Conservation (phyloP, 176 grass and related monocot genomes). For the Phoenix dactylifera region DNA sequence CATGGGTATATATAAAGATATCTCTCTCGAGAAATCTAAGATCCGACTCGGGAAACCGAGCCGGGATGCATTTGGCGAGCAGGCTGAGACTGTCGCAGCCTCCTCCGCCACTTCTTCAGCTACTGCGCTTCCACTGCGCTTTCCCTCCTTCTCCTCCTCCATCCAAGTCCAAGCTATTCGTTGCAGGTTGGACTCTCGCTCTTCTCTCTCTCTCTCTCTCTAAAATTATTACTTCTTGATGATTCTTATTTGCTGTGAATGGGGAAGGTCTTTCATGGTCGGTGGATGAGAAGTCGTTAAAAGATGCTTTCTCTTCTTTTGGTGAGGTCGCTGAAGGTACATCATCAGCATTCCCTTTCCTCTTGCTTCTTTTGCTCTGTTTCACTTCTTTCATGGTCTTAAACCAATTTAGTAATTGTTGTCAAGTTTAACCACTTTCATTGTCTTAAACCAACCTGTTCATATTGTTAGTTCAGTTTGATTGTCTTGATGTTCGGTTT, state of each 20-base stretch:
- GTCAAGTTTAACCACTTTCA: no score
- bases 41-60: no score
- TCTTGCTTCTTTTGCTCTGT: no score
- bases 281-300: constrained; percentile 73
- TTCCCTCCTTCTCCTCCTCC: constrained; percentile 11
- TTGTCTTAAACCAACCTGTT: no score
- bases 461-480: no score
- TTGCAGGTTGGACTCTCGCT: constrained; percentile 35
- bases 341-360: background rate
- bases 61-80: background rate
- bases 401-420: no score
- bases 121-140: background rate
- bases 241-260: constrained; percentile 2
- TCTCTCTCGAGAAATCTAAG: no score
- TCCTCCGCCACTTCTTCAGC: background rate
- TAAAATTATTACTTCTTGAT: background rate
- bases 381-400: no score
- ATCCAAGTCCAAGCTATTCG: constrained; percentile 70
- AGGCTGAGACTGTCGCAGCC: background rate
- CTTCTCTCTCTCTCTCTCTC: background rate
- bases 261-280: constrained; percentile 63
- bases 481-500: no score
- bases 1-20: no score
- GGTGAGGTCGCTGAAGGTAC: constrained; percentile 79
- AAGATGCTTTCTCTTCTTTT: constrained; percentile 71